phyloP scores from a whole-genome alignment of 257 asterid genomes.

The Solanum sparsipilum region DNA sequence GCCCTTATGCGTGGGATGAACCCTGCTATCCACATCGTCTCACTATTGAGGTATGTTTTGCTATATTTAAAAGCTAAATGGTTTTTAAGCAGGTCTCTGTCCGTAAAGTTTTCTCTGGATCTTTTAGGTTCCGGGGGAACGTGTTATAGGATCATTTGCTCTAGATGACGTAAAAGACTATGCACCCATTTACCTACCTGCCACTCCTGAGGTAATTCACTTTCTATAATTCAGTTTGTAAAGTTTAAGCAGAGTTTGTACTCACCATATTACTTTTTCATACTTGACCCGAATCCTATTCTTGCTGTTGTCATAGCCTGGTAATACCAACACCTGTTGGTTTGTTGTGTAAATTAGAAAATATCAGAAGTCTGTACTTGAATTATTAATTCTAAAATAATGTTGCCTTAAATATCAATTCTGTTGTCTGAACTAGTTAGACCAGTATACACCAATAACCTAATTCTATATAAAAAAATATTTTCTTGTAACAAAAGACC shows the following conservation, averaged over 20 bases:
- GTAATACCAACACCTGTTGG: not conserved
- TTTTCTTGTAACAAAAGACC: not conserved
- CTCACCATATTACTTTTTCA: not conserved
- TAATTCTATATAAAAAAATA: not conserved
- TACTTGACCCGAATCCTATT: not conserved
- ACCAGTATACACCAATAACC: not conserved
- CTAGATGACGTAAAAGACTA: conserved; percentile 65
- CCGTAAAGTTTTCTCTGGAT: conserved; percentile 2
- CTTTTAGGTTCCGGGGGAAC: conserved; percentile 85
- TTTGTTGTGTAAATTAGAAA: not conserved
- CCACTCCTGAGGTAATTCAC: conserved; percentile 67
- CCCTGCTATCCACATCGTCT: conserved; percentile 91
- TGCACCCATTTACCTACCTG: conserved; percentile 57
- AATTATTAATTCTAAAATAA: not conserved
- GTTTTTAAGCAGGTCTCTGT: conserved; percentile 1
- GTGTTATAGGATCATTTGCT: conserved; percentile 64
- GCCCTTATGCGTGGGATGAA: conserved; percentile 95
- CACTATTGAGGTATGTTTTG: conserved; percentile 60
- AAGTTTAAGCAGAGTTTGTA: not conserved
- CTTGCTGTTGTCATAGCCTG: not conserved
- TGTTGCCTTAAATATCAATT: not conserved
- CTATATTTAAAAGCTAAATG: conserved; percentile 2
- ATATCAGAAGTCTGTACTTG: not conserved
- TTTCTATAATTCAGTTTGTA: not conserved
- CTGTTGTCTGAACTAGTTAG: not conserved